Evolutionary conservation across 352 stramenopile genomes (phyloP).

Genomic region (Pythium scleroteichum): DNA sequence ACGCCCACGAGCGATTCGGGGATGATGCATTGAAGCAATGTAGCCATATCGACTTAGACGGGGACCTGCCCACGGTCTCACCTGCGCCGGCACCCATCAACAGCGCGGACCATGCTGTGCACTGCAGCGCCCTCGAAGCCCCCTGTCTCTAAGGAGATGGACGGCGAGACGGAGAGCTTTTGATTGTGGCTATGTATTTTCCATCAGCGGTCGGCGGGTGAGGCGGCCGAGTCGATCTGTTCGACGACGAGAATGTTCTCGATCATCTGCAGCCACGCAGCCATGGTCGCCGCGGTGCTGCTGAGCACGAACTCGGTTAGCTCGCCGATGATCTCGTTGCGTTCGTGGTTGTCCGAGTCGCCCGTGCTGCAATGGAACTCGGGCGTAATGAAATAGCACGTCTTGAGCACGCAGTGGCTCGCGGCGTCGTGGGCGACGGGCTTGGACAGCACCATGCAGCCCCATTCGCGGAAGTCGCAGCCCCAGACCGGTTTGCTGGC

Average conservation of each 20-base stretch:
- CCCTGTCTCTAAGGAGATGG: no score
- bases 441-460: slow-evolving; percentile 51
- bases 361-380: slow-evolving; percentile 23
- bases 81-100: no score
- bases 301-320: slow-evolving; percentile 19
- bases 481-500: slow-evolving; percentile 39
- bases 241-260: slow-evolving; percentile 25
- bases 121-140: no score
- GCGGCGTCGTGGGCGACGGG: slow-evolving; percentile 27
- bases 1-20: background rate
- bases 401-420: slow-evolving; percentile 40
- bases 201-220: no score
- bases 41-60: slow-evolving; percentile 7
- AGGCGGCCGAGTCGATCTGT: background rate
- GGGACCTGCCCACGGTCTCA: background rate
- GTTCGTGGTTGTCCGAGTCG: background rate
- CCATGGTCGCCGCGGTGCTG: slow-evolving; percentile 19
- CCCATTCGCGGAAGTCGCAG: slow-evolving; percentile 56
- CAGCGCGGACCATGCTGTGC: no score
- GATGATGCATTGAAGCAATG: slow-evolving; percentile 1
- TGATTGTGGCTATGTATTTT: no score
- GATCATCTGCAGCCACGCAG: slow-evolving; percentile 22
- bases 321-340: slow-evolving; percentile 22
- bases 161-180: no score
- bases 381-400: slow-evolving; percentile 55